Evolutionary conservation across 441 rosid species (phyloP).

Genomic region (Metrosideros polymorpha): DNA sequence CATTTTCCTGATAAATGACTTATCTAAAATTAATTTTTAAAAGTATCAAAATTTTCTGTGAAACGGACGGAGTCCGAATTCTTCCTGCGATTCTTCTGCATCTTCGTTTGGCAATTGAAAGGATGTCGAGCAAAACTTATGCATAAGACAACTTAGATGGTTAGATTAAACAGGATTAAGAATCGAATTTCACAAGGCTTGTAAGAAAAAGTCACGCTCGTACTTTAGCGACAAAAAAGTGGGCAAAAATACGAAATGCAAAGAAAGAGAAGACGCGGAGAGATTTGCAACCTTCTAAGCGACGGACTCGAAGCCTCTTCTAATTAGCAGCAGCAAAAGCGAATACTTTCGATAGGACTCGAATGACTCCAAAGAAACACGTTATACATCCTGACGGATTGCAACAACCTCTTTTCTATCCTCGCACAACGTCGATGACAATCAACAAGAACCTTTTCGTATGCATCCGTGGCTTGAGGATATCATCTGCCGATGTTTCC

Average conservation of each 20-base stretch:
- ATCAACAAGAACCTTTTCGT: background rate
- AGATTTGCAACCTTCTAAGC: background rate
- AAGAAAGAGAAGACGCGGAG: background rate
- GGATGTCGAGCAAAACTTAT: background rate
- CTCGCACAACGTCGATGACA: background rate
- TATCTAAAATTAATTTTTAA: background rate
- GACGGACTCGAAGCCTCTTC: background rate
- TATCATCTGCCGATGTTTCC: background rate
- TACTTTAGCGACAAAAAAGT: background rate
- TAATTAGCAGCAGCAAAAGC: background rate
- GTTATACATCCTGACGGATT: background rate
- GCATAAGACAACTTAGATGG: background rate
- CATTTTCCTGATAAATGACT: background rate
- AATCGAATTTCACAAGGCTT: background rate
- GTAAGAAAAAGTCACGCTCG: background rate
- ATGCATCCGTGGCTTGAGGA: background rate
- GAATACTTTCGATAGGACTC: background rate
- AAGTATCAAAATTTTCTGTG: background rate
- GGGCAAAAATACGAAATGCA: background rate
- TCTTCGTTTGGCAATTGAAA: background rate
- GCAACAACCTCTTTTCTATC: background rate
- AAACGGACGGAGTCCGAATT: background rate
- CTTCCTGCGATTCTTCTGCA: background rate
- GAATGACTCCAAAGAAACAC: background rate
- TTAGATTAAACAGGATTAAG: background rate